Percentiles rank a stretch among this genome's conserved stretches.
These are phyloP conservation scores for Sugiyamaella mastotermitis DNA, from an alignment of 805 yeast genomes.

Conservation along the genomic window DNA sequence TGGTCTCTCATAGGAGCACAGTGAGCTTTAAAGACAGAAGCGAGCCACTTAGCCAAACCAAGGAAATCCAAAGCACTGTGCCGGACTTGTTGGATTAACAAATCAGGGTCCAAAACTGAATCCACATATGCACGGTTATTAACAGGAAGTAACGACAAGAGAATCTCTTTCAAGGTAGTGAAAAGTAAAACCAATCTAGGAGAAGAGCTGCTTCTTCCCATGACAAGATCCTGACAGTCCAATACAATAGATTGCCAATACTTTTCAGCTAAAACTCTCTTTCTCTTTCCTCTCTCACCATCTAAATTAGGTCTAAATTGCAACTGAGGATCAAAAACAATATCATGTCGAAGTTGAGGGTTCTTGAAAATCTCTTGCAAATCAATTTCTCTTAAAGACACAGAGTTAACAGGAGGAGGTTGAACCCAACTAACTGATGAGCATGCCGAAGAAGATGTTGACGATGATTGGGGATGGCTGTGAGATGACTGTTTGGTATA, in stretches of 20 bases:
- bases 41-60: conserved; percentile 66
- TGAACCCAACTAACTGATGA: conserved; percentile 25
- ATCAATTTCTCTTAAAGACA: conserved; percentile 79
- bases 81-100: conserved; percentile 67
- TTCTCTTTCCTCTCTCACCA: conserved; percentile 82
- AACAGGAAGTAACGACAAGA: conserved; percentile 68
- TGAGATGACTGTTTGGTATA: background rate
- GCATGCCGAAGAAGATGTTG: conserved; percentile 2
- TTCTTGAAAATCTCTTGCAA: conserved; percentile 81
- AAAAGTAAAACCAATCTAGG: conserved; percentile 60
- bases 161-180: conserved; percentile 69
- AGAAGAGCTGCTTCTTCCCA: background rate
- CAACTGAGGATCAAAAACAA: conserved; percentile 82
- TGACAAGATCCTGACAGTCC: conserved; percentile 46
- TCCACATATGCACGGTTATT: conserved; percentile 63
- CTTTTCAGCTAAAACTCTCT: conserved; percentile 66
- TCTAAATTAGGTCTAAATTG: conserved; percentile 89
- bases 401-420: conserved; percentile 77
- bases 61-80: conserved; percentile 64
- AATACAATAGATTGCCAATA: conserved; percentile 75
- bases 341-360: conserved; percentile 90
- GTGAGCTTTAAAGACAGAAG: conserved; percentile 73
- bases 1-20: conserved; percentile 95
- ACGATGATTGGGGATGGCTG: conserved; percentile 2
- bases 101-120: conserved; percentile 69